These are phyloP conservation scores for Venturia nashicola DNA, from an alignment of 2,329 filamentous ascomycete species.

Conservation along the genomic window DNA sequence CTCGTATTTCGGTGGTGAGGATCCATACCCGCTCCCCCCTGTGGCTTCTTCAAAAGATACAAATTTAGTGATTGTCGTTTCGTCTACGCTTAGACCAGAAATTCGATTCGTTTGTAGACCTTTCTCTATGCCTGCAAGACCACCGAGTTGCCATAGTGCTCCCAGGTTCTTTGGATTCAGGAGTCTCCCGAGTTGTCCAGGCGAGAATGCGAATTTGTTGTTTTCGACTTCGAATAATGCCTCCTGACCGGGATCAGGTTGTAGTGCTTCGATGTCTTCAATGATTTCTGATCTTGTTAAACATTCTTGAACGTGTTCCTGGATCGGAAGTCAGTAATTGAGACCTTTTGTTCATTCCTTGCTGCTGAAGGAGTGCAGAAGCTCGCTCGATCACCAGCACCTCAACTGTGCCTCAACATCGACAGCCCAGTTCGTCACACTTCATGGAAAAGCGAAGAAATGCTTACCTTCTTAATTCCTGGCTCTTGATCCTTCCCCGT, in stretches of 20 bases:
- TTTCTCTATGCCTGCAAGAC: slow-evolving; percentile 38
- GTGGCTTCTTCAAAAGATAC: background rate
- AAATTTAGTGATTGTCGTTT: slow-evolving; percentile 15
- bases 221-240: slow-evolving; percentile 18
- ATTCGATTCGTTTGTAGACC: slow-evolving; percentile 38
- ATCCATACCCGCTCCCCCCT: background rate
- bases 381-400: background rate
- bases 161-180: slow-evolving; percentile 37
- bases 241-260: slow-evolving; percentile 20
- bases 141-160: slow-evolving; percentile 41
- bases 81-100: slow-evolving; percentile 39
- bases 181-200: slow-evolving; percentile 41
- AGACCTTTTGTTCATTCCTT: background rate
- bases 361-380: background rate
- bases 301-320: background rate
- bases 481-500: background rate
- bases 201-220: slow-evolving; percentile 43
- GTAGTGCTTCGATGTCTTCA: slow-evolving; percentile 15
- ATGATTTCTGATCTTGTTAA: background rate
- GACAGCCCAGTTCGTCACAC: background rate
- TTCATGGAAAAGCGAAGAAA: background rate
- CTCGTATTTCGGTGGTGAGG: background rate
- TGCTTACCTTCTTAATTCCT: background rate
- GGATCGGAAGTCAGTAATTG: background rate
- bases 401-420: background rate